Base-by-base conservation (phyloP, 2,329 filamentous ascomycete genomes). In the Fusarium decemcellulare region DNA sequence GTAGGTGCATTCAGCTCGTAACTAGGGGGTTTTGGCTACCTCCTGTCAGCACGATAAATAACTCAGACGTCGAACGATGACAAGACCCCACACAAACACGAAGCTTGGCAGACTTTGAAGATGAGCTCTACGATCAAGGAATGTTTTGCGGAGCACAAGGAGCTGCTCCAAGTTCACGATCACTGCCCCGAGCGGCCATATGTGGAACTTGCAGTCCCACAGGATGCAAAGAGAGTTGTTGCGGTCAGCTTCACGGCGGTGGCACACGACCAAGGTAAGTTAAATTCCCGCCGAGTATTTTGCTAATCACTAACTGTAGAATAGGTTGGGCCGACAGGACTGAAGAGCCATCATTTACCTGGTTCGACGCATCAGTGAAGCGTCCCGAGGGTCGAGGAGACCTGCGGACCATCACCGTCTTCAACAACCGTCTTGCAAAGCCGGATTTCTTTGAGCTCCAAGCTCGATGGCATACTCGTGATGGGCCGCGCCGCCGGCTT, bases 361-460 rank as follows among this genome's bases (percentile, higher is more conserved):
- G 69, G 69, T 72, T 71, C 5, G 68, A 72, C 5, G 66, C 68
- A 0, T 59, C 58, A 6, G 69, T 67, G 6, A 61, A 63, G 1
- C 65, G 69, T 0, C 62, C 68, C 0, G 65, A 72, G 27, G 65
- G 69, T 6, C 65, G 69, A 1, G 59, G 65, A 16, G 62, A 70
- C 15, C 29, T 72, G 0, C 69, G 65, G 0, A 71, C 60, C 0
- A 70, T 72, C 2, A 59, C 51, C 0, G 50, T 70, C 4, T 42
- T 58, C 1, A 52, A 66, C 6, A 71, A 72, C 7, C 65, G 69
- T 1, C 39, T 61, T 0, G 65, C 68, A 0, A 63, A 71, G 0
- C 27, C 47, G 0, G 53, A 71, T 0, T 60, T 65, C 2, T 54
- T 64, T 8, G 10, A 64, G 1, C 65, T 59, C 23, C 47, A 46